Evolutionary conservation across 495 filamentous ascomycete species (phyloP).

Genomic region (Hamigera avellanea): DNA sequence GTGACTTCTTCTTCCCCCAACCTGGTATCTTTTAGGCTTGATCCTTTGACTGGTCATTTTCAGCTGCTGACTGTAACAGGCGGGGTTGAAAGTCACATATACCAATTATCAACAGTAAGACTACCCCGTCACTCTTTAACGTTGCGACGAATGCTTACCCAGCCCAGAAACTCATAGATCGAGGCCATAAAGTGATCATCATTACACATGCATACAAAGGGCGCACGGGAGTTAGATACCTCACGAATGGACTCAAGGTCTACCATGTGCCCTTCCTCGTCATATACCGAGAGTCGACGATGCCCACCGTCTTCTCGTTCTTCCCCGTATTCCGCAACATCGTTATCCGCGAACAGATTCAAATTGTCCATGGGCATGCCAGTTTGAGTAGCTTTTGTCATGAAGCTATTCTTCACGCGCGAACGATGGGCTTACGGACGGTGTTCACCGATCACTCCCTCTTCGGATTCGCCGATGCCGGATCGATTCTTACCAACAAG

Average conservation of each 20-base stretch:
- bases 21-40: constrained; percentile 43
- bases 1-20: constrained; percentile 98
- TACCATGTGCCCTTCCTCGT: constrained; percentile 95
- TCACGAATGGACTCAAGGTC: constrained; percentile 96
- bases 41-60: too few relatives aligned
- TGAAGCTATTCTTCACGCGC: constrained; percentile 87
- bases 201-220: constrained; percentile 95
- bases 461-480: constrained; percentile 95
- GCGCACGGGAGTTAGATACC: constrained; percentile 86
- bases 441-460: constrained; percentile 98
- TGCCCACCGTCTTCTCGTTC: constrained; percentile 96
- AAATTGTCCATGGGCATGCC: constrained; percentile 95
- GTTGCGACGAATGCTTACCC: constrained; percentile 8
- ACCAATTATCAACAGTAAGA: constrained; percentile 72
- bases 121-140: background rate
- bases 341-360: constrained; percentile 80
- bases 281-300: constrained; percentile 88
- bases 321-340: constrained; percentile 96
- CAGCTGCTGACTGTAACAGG: constrained; percentile 32
- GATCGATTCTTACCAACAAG: constrained; percentile 93
- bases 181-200: constrained; percentile 95
- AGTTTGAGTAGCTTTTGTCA: constrained; percentile 86
- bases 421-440: constrained; percentile 91
- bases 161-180: constrained; percentile 73
- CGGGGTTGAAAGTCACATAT: constrained; percentile 95